A percentile compares a stretch with the other conserved stretches of the same genome.
phyloP scores from a whole-genome alignment of 768 basidiomycete genomes.

The Rhodocollybia butyracea region DNA sequence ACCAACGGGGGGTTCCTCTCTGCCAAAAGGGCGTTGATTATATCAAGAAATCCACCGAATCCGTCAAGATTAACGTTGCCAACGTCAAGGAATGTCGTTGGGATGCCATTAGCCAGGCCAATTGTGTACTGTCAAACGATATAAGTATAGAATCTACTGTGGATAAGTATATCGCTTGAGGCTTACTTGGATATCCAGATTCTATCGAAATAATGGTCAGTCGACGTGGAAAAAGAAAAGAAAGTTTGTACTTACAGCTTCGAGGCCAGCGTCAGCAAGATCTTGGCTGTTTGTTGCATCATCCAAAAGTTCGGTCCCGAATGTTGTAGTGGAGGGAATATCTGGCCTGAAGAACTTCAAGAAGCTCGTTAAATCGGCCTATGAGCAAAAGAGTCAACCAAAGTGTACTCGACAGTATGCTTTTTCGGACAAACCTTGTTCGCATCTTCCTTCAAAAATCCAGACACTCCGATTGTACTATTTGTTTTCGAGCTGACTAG shows the following conservation, averaged over 20 bases:
- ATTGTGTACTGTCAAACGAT: too few species aligned
- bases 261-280: constrained; percentile 25
- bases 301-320: constrained; percentile 30
- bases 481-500: constrained; percentile 13
- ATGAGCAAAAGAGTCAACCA: neutral
- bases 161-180: too few species aligned
- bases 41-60: constrained; percentile 30
- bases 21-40: constrained; percentile 24
- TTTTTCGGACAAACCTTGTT: constrained; percentile 14
- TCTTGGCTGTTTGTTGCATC: constrained; percentile 31
- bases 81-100: constrained; percentile 28
- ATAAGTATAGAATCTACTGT: too few species aligned
- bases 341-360: constrained; percentile 25
- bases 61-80: constrained; percentile 24
- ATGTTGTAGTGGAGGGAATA: constrained; percentile 26
- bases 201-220: constrained; percentile 1
- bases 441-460: constrained; percentile 20
- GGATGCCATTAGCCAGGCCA: constrained; percentile 29
- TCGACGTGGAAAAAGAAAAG: neutral
- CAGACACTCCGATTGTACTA: constrained; percentile 20
- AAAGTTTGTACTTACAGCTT: constrained; percentile 25
- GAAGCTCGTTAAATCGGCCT: constrained; percentile 22
- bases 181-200: constrained; percentile 27
- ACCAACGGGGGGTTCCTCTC: constrained; percentile 25
- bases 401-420: constrained; percentile 16